These are phyloP conservation scores for Venturiaceae sp. DNA, from an alignment of 2,329 filamentous ascomycete genomes.

Conservation along the genomic window DNA sequence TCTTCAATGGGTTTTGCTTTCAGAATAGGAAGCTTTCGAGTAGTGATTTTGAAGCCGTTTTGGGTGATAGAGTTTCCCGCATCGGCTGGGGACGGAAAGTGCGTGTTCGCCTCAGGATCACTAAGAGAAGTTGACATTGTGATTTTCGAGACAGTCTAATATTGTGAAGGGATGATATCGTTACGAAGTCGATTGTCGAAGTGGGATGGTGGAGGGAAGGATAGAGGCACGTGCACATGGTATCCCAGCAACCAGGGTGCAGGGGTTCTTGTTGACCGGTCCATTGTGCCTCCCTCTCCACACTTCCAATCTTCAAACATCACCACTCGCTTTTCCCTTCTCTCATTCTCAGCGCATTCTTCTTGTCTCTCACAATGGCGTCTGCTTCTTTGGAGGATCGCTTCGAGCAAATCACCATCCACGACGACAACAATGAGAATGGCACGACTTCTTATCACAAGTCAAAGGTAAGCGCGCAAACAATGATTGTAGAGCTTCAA, in stretches of 20 bases:
- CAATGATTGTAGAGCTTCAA: not conserved
- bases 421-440: constrained; percentile 4
- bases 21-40: constrained; percentile 88
- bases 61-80: constrained; percentile 25
- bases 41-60: constrained; percentile 60
- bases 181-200: too few species aligned
- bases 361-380: not conserved
- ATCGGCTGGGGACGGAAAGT: constrained; percentile 5
- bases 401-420: constrained; percentile 6
- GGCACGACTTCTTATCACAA: constrained; percentile 47
- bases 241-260: not conserved
- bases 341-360: too few species aligned
- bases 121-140: not conserved
- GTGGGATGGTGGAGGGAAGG: too few species aligned
- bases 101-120: not conserved
- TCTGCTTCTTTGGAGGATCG: constrained; percentile 1
- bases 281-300: not conserved
- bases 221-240: not conserved
- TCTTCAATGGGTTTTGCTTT: constrained; percentile 84
- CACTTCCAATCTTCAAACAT: not conserved
- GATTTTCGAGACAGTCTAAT: not conserved
- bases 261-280: not conserved
- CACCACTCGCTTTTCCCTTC: not conserved
- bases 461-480: constrained; percentile 53
- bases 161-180: too few species aligned